Evolutionary conservation across 2,329 filamentous ascomycete genomes (phyloP), one percentile per base, ranked within the genome.

Genomic region (Alternaria triticimaculans): DNA sequence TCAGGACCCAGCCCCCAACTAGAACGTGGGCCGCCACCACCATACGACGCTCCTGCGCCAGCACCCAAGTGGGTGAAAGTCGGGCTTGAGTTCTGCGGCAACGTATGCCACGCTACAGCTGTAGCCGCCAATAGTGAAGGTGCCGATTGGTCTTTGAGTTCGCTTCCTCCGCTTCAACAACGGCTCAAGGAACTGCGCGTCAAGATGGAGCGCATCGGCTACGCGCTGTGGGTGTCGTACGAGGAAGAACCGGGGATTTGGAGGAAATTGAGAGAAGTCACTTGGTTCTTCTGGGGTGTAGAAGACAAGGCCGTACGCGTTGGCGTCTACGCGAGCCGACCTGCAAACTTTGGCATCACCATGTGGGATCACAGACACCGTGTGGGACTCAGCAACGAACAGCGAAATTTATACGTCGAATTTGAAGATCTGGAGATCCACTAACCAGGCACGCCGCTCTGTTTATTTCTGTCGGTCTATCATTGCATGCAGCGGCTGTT

Each of bases 281-380:
- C 85, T n/a, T 87, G 85, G 82, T 88, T 88, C 75, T 88, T 88
- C 72, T 87, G 84, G 76, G 86, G 85, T 8, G 84, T 87, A 12
- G 86, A 88, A 66, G 85, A 87, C 66, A 88, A 88, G 72, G 84
- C 81, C 25, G 82, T 88, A 21, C 81, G 86, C 68, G 85, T 88
- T 23, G 87, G 87, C 3, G 86, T 87, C 43, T 88, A 88, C 79
- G 87, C 86, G 25, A 85, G 83, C 71, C 81, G 87, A 26, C 87
- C 87, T 5, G 84, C 84, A 48, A 85, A 83, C 70, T 78, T 87
- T 63, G 77, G 77, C 8, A 62, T 75, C 10, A 78, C 71, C 43
- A 62, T 77, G 56, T 80, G 75, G 62, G 78, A 80, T 41, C 51
- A 71, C n/a, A 69, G 75, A 53, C 65, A 76, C 43, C 77, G 73